These are phyloP conservation scores for Oryza officinalis DNA, from an alignment of 176 grass and related monocot species.

Conservation along the genomic window DNA sequence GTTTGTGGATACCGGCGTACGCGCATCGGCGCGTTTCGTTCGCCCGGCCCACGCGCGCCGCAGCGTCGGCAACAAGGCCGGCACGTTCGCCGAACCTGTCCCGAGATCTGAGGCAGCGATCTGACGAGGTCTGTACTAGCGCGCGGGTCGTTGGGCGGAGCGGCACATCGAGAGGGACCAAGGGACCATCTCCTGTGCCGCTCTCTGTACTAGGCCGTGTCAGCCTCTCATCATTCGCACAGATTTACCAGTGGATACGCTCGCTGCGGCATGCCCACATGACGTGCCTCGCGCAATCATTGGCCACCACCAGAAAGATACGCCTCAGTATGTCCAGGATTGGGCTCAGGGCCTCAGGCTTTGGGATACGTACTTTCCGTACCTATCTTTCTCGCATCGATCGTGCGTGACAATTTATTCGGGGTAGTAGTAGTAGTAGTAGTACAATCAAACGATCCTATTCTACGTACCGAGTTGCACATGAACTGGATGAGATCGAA, in stretches of 20 bases:
- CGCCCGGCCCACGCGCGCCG: not conserved
- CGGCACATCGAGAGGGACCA: not conserved
- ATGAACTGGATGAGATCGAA: not conserved
- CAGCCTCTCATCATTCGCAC: slow-evolving; percentile 12
- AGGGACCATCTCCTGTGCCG: not conserved
- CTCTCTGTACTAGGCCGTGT: not conserved
- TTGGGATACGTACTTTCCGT: slow-evolving; percentile 20
- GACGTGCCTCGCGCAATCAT: slow-evolving; percentile 23
- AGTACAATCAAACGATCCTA: slow-evolving; percentile 18
- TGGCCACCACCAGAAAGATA: not conserved
- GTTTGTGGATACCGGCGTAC: not conserved
- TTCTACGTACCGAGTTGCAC: not conserved
- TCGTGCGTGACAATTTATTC: not conserved
- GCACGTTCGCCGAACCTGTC: not conserved
- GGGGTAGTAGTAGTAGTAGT: not conserved
- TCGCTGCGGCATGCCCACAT: slow-evolving; percentile 6
- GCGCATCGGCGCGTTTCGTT: not conserved
- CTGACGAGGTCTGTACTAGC: not conserved
- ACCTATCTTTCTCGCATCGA: not conserved
- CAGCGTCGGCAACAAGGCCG: not conserved
- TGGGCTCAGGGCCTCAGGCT: not conserved
- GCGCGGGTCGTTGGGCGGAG: no score
- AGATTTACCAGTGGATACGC: slow-evolving; percentile 30
- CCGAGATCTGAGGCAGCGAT: not conserved
- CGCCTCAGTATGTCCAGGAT: not conserved